Percentiles rank a stretch among this genome's conserved stretches.
Evolutionary conservation across 495 filamentous ascomycete species (phyloP).

Genomic region (Bryoglossum gracile): DNA sequence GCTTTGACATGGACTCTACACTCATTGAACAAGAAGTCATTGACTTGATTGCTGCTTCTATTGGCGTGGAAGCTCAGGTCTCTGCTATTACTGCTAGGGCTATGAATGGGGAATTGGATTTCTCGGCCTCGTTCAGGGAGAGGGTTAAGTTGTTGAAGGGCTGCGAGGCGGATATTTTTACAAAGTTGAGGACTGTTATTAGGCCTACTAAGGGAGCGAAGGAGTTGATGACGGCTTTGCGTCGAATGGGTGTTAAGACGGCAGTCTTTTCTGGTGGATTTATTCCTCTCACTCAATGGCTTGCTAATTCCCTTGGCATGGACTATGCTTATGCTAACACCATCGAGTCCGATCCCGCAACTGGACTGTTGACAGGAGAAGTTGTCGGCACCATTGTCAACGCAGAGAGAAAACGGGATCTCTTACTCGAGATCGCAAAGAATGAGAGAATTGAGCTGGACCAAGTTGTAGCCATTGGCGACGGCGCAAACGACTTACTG

Average conservation of each 20-base stretch:
- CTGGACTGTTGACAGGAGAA: constrained; percentile 70
- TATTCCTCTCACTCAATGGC: constrained; percentile 77
- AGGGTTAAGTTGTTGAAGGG: constrained; percentile 76
- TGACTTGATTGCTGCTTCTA: constrained; percentile 79
- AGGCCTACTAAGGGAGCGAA: constrained; percentile 75
- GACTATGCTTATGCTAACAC: constrained; percentile 88
- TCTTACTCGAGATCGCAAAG: constrained; percentile 69
- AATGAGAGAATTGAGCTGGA: constrained; percentile 62
- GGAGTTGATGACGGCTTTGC: constrained; percentile 64
- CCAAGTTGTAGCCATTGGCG: constrained; percentile 82
- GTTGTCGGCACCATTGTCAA: constrained; percentile 74
- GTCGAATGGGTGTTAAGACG: constrained; percentile 69
- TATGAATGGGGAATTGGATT: constrained; percentile 97
- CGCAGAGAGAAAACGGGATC: constrained; percentile 66
- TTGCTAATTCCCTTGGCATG: constrained; percentile 70
- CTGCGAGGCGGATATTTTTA: constrained; percentile 71
- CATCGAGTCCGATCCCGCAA: constrained; percentile 51
- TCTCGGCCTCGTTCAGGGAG: constrained; percentile 69
- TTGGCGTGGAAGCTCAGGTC: constrained; percentile 54
- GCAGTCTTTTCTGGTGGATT: constrained; percentile 92
- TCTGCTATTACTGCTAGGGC: constrained; percentile 79
- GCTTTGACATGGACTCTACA: constrained; percentile 98
- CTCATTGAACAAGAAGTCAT: constrained; percentile 95
- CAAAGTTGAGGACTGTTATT: constrained; percentile 62
- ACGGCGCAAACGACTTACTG: constrained; percentile 89